Evolutionary conservation across 441 rosid species (phyloP), one percentile per base, ranked within the genome.

Genomic region (Adansonia madagascariensis): DNA sequence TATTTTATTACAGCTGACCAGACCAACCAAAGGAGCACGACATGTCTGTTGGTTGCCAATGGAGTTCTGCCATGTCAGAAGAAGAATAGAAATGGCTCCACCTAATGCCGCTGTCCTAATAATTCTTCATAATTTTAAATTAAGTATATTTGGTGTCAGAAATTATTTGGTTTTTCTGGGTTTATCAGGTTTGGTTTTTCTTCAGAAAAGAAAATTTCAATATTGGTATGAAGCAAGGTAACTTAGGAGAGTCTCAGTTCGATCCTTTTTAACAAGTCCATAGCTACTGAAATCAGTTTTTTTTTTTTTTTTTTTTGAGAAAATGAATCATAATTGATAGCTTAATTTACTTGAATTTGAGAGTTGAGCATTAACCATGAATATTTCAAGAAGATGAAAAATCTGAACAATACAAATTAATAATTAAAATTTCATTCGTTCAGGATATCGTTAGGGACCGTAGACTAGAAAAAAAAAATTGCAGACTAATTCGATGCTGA

Each of bases 1-100:
- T 18, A 43, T 39, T 35, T 69, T 50, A 14, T 8, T 50, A 27
- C 59, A 50, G 74, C 56, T 14, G 74, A 70, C 61, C 60, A 20
- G 53, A 35, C 43, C 59, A 52, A 35, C 43, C 59, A 27, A 71
- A n/a, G 20, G n/a, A 15, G 52, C 59, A 17, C 44, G 50, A 24
- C 20, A 24, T 50, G 70, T 24, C 1, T 44, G 53, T 66, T 35
- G 47, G 47, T 71, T 31, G 47, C 46, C 74, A 15, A 8, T 31
- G 22, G 24, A 15, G 3, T 15, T 50, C 20, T 53, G 62, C 49
- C 75, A 71, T 72, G 35, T 71, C 63, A 8, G 55, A 20, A 53
- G n/a, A 39, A 20, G 17, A 62, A 62, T 15, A 31, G 8, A 10
- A 55, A 17, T 35, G 63, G 63, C 63, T 71, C 49, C 75, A 35